Evolutionary conservation across 495 filamentous ascomycete genomes (phyloP), one percentile per base, ranked within the genome.

Genomic region (Podospora pseudopauciseta): DNA sequence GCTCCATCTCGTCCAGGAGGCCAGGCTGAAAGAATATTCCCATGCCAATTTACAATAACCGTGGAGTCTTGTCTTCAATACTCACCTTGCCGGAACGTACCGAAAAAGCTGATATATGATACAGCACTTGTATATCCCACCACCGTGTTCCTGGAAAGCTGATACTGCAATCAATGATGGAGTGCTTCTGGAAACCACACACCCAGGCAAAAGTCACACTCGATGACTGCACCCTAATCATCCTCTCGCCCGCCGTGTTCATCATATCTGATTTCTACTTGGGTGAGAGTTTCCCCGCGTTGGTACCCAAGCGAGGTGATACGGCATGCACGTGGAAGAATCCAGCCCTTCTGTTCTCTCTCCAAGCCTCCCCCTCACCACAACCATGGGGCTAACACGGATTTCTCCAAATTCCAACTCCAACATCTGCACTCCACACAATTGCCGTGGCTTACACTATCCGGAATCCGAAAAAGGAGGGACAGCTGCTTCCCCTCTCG

Each of bases 291-390:
- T 58, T 58, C n/a, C 55, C 55, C 55, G 55, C 55, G 55, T 58
- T 58, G 55, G 55, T 58, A 58, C 55, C 23, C 55, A 58, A 63
- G 61, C 61, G 61, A 63, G 61, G 61, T 63, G 61, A 49, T 63
- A 63, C 61, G 15, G 20, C 61, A 63, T 63, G 27, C 61, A 63
- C 30, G 32, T 19, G 30, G 61, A 63, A 32, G 61, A 49, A 44
- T 53, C 61, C 19, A 44, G 61, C 16, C 39, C 39, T 49, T 49
- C 39, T 49, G 39, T 44, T 49, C 32, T 63, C 32, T 32, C 30
- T 4, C 34, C 61, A 32, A 63, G 61, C 30, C 32, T 34, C 30
- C 61, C 27, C 26, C 59, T 32, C 30, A 26, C 18, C 16, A 15
- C 4, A 28, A 5, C 5, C 27, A 32, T 49, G 39, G 39, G 15